Percentiles rank a stretch among this genome's conserved stretches.
Evolutionary conservation across 2,329 filamentous ascomycete genomes (phyloP).

Genomic region (Aspergillus ruber): DNA sequence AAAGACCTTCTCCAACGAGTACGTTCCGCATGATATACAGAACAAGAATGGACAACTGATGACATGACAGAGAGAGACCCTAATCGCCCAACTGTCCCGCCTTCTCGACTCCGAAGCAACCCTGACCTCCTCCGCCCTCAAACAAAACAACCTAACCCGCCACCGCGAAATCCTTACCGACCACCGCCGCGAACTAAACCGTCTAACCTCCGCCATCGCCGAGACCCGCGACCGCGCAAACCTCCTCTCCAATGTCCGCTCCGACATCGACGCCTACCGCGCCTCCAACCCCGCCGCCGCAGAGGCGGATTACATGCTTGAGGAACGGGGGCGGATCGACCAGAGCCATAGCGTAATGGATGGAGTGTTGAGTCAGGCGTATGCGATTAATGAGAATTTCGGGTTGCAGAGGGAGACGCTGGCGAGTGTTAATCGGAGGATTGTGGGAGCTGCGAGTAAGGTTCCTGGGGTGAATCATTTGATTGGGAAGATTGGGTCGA

Average conservation of each 20-base stretch:
- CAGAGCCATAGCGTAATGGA: constrained; percentile 86
- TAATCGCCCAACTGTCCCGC: constrained; percentile 75
- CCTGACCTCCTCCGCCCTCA: constrained; percentile 83
- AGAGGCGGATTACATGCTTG: constrained; percentile 96
- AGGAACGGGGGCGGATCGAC: constrained; percentile 78
- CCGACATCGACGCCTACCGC: constrained; percentile 86
- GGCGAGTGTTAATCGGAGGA: constrained; percentile 80
- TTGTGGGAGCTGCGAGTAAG: constrained; percentile 81
- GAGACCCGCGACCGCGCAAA: constrained; percentile 82
- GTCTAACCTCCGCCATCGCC: constrained; percentile 65
- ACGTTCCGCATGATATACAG: not conserved
- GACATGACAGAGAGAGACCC: constrained; percentile 62
- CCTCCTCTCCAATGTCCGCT: constrained; percentile 80
- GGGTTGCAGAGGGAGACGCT: constrained; percentile 79
- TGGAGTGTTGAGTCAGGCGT: constrained; percentile 86
- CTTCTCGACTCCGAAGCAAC: constrained; percentile 88
- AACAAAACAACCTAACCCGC: constrained; percentile 89
- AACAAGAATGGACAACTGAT: constrained; percentile 1
- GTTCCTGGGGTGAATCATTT: constrained; percentile 89
- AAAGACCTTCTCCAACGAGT: constrained; percentile 66
- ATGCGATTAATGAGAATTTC: constrained; percentile 93
- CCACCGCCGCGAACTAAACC: constrained; percentile 74
- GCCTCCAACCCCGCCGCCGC: constrained; percentile 71
- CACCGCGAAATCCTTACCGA: constrained; percentile 85
- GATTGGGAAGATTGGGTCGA: constrained; percentile 86